Conservation (phyloP, 1,139 yeast species). For the Pichia kudriavzevii region DNA sequence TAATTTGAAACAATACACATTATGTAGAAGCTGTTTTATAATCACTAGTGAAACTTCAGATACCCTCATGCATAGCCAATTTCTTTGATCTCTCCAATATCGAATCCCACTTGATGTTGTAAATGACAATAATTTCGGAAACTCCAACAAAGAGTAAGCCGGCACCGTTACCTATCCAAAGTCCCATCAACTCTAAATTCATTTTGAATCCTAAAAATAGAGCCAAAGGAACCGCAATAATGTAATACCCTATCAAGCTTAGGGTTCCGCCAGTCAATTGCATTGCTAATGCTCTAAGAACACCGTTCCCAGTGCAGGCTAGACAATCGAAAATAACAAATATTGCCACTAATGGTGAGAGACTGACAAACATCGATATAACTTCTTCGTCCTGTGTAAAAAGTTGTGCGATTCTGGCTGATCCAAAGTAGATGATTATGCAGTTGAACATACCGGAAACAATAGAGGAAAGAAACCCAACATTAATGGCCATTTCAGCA, state of each 20-base stretch:
- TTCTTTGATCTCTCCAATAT: constrained; percentile 29
- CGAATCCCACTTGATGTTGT: constrained; percentile 47
- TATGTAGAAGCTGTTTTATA: no score
- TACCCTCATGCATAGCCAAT: constrained; percentile 4
- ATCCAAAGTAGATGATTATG: constrained; percentile 41
- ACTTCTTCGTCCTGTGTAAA: constrained; percentile 71
- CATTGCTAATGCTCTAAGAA: constrained; percentile 78
- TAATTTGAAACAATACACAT: no score
- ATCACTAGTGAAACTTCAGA: no score
- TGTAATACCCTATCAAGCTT: constrained; percentile 68
- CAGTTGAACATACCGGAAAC: constrained; percentile 54
- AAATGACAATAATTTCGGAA: constrained; percentile 46
- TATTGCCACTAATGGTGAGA: constrained; percentile 67
- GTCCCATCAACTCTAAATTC: constrained; percentile 52
- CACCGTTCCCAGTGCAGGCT: constrained; percentile 79
- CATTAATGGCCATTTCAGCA: constrained; percentile 59
- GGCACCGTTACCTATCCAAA: constrained; percentile 84
- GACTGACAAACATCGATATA: constrained; percentile 35
- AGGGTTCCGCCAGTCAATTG: constrained; percentile 79
- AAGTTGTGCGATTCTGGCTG: constrained; percentile 50
- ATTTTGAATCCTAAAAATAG: constrained; percentile 50
- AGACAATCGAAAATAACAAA: constrained; percentile 75
- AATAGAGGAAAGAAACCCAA: constrained; percentile 56
- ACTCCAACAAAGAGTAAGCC: constrained; percentile 68
- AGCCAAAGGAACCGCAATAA: constrained; percentile 65